A percentile compares a stretch with the other conserved stretches of the same genome.
phyloP scores from a whole-genome alignment of 306 rosid genomes.

The Castanea mollissima region DNA sequence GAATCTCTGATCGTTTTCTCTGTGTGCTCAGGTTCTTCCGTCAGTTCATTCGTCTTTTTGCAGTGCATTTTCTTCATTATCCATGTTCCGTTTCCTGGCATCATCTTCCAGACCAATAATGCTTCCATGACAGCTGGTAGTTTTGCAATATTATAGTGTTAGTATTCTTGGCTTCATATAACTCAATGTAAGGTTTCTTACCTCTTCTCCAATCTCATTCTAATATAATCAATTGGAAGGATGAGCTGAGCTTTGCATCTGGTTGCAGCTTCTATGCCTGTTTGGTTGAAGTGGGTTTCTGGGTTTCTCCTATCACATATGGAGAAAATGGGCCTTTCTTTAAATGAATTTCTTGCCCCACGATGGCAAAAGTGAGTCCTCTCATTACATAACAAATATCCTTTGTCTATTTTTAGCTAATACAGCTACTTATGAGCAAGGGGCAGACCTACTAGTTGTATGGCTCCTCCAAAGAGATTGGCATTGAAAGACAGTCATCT shows the following conservation, averaged over 20 bases:
- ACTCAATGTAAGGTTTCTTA: conserved; percentile 17
- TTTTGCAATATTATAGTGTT: conserved; percentile 4
- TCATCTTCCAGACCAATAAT: conserved; percentile 22
- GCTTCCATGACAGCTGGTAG: conserved; percentile 27
- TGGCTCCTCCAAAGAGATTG: too few species aligned
- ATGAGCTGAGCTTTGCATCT: not conserved
- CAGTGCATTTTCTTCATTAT: conserved; percentile 30
- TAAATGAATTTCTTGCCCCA: conserved; percentile 33
- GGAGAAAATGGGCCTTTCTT: conserved; percentile 32
- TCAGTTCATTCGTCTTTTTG: conserved; percentile 32
- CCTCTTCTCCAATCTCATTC: not conserved
- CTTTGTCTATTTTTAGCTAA: not conserved
- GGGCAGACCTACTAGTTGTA: too few species aligned
- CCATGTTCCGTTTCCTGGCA: conserved; percentile 36
- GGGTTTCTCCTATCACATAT: conserved; percentile 36
- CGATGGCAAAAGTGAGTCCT: conserved; percentile 29
- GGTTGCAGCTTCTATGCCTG: conserved; percentile 35
- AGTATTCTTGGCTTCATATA: conserved; percentile 31
- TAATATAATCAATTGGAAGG: not conserved
- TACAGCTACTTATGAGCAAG: not conserved
- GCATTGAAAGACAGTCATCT: too few species aligned
- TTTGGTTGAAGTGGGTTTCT: conserved; percentile 33
- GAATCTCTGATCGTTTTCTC: not conserved
- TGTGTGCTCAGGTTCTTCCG: conserved; percentile 35
- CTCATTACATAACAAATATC: not conserved